Evolutionary conservation across 768 basidiomycete genomes (phyloP), one percentile per base, ranked within the genome.

Genomic region (Solioccasus polychromus): DNA sequence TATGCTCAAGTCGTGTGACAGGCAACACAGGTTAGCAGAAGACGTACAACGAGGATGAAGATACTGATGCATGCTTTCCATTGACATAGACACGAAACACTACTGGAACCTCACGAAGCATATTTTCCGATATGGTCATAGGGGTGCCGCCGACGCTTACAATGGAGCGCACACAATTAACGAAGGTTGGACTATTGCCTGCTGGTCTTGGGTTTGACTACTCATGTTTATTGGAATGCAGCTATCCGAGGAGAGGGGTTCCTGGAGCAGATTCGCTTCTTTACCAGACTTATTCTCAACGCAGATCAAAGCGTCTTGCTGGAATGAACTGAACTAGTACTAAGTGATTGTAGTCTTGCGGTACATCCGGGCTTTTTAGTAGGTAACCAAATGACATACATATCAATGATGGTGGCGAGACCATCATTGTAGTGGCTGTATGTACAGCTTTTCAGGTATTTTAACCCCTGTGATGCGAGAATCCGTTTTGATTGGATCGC

Each of bases 31-130:
- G 57, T 56, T 38, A 51, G 57, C 35, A n/a, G 18, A 47, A 43
- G 19, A 51, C 35, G 51, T 45, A 39, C 42, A 22, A 23, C 55
- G 55, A 50, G 62, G 30, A 53, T 57, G 51, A 62, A 42, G 30
- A 36, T 8, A 18, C 25, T 54, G 48, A 66, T 17, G 47, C 48
- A 44, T 45, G 47, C 17, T 6, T 45, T 28, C 35, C n/a, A 17
- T 44, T 42, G 40, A 40, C 32, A 2, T 50, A 72, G 74, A 78
- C 54, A 77, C 77, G 14, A 51, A 62, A 32, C 62, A 63, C 39
- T 75, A 76, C 41, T 75, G 74, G 75, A 62, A 64, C 43, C 64
- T 78, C 20, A 74, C 75, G 18, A 52, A 51, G 26, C 68, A 75
- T 49, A 76, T 76, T 45, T 74, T 74, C 62, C 73, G 75, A 32